Evolutionary conservation across 208 protist species (phyloP).

Genomic region (Leishmania tarentolae): DNA sequence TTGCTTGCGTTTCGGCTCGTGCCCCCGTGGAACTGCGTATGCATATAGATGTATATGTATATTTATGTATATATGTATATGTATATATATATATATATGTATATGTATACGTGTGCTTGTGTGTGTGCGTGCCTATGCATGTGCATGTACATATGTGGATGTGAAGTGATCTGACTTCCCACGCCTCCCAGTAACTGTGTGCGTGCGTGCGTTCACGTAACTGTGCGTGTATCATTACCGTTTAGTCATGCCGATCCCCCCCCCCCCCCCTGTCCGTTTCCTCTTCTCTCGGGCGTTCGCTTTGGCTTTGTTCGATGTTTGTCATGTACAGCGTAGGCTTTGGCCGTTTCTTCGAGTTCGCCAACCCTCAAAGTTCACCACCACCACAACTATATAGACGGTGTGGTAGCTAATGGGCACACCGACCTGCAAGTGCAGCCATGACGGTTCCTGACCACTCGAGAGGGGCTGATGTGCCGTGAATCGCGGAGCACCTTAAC

Average conservation of each 20-base stretch:
- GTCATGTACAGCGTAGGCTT: constrained; percentile 5
- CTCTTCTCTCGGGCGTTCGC: background rate
- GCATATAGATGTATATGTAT: background rate
- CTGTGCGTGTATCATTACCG: background rate
- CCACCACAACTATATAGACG: background rate
- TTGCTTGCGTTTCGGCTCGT: no score
- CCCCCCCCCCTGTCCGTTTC: no score
- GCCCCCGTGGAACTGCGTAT: background rate
- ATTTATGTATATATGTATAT: background rate
- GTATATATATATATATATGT: background rate
- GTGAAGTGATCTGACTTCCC: background rate
- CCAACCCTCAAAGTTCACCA: background rate
- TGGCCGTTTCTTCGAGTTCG: background rate
- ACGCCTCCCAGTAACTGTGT: background rate
- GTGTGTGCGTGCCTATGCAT: background rate
- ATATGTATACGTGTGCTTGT: background rate
- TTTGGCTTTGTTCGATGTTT: background rate
- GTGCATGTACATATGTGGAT: background rate
- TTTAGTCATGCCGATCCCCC: background rate
- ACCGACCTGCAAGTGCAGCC: background rate
- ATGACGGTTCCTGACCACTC: background rate
- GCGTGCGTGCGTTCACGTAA: background rate
- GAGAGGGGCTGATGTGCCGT: background rate
- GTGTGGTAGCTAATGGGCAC: background rate
- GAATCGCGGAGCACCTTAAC: background rate